Evolutionary conservation across 2,329 filamentous ascomycete species (phyloP).

Genomic region (Fusarium ambrosium): DNA sequence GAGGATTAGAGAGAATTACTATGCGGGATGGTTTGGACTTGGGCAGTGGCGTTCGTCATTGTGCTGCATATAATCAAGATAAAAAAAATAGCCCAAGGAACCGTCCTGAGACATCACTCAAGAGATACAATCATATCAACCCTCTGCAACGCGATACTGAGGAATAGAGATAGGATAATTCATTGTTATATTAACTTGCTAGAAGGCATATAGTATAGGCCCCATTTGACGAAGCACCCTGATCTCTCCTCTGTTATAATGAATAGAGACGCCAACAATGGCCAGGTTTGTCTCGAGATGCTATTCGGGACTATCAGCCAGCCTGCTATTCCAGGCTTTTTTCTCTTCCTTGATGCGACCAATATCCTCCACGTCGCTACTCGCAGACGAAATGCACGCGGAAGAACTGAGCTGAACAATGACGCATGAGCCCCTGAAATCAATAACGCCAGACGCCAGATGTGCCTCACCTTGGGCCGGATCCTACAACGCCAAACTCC

Average conservation of each 20-base stretch:
- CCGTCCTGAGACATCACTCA: neutral
- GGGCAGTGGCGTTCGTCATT: neutral
- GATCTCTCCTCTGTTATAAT: neutral
- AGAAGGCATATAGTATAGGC: neutral
- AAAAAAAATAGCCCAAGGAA: neutral
- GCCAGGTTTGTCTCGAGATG: neutral
- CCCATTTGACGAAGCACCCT: neutral
- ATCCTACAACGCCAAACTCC: slow-evolving; percentile 40
- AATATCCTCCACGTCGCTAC: slow-evolving; percentile 12
- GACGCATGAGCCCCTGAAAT: slow-evolving; percentile 45
- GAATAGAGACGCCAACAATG: neutral
- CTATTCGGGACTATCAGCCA: neutral
- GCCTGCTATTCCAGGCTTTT: neutral
- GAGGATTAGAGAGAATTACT: neutral
- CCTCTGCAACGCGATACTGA: neutral
- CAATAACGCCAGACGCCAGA: slow-evolving; percentile 43
- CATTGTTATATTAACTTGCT: neutral
- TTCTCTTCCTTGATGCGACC: neutral
- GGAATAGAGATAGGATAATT: neutral
- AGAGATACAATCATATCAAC: neutral
- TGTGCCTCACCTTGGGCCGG: slow-evolving; percentile 47
- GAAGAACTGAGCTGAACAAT: slow-evolving; percentile 41
- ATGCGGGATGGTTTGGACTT: neutral
- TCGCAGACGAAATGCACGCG: slow-evolving; percentile 11
- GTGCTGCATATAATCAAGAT: neutral